Conservation (phyloP, 2,329 filamentous ascomycete species). For the Phialophora macrospora region DNA sequence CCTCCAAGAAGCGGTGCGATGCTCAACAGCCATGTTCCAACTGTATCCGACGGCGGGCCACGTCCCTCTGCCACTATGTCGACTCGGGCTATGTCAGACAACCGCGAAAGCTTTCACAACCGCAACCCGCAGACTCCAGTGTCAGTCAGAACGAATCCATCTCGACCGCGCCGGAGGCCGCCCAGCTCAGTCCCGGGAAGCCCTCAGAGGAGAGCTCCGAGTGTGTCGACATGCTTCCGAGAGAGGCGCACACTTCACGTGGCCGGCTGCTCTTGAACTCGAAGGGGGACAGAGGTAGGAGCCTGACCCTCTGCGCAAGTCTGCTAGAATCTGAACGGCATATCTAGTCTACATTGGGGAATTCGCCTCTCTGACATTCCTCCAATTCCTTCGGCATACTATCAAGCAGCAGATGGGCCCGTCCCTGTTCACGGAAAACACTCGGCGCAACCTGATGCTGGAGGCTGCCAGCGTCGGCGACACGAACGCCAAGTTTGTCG, state of each 20-base stretch:
- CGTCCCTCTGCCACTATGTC: constrained; percentile 46
- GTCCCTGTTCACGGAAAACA: constrained; percentile 59
- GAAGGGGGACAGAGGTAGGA: constrained; percentile 57
- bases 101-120: not conserved
- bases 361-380: constrained; percentile 61
- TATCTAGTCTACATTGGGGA: constrained; percentile 55
- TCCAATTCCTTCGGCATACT: constrained; percentile 58
- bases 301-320: not conserved
- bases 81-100: constrained; percentile 18
- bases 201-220: not conserved
- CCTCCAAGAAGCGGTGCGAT: constrained; percentile 59
- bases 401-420: constrained; percentile 59
- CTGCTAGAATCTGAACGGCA: not conserved
- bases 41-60: constrained; percentile 53
- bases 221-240: constrained; percentile 4
- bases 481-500: constrained; percentile 43
- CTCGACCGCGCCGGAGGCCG: not conserved
- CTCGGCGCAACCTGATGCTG: constrained; percentile 59
- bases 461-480: constrained; percentile 53
- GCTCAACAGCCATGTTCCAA: constrained; percentile 56
- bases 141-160: not conserved
- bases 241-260: constrained; percentile 40
- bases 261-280: constrained; percentile 58
- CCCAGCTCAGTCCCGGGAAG: not conserved
- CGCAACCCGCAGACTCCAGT: not conserved